Base-by-base conservation (phyloP, 148 eudicot species). In the Mesembryanthemum crystallinum region DNA sequence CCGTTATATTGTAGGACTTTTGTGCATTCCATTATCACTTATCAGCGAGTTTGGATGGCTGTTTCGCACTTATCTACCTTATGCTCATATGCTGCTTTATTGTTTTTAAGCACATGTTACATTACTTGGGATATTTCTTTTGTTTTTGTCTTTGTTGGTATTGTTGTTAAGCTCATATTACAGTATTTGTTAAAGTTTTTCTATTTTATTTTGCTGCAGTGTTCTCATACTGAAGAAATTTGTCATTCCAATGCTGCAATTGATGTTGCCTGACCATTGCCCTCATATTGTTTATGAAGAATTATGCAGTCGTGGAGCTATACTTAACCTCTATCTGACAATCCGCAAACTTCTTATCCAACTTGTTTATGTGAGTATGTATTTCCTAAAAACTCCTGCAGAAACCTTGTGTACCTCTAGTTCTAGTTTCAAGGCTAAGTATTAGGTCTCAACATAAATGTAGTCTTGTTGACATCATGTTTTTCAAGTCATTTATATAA, bases 201-300 rank as follows among this genome's bases (percentile, higher is more conserved):
- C 54, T 42, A 21, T 39, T 20, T 24, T 75, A 55, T 55, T 28
- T 68, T 61, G 55, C 82, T 89, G 94, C 98, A 94, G 97, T 88
- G 89, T 90, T 65, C 80, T 81, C 84, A 73, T 87, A 74, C 78
- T 94, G 72, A 88, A 87, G 74, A 84, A 90, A 59, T 84, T 89
- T 69, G 80, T 93, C 81, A 79, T 84, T 79, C 96, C 96, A 47
- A 73, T 83, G 45, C 78, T 94, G 73, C 81, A 88, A 79, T 89
- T 94, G 93, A 88, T 94, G 70, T 89, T 94, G 82, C 98, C 98
- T 29, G 88, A 86, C 81, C 85, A 79, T 54, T 89, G 92, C 85
- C 89, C 85, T 42, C 83, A 78, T 61, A 69, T 61, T 52, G 49
- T 51, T 35, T 77, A 77, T 69, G 79, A 76, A 83, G 85, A 83